phyloP scores from a whole-genome alignment of 2,329 filamentous ascomycete genomes.

The Scorias spongiosa region DNA sequence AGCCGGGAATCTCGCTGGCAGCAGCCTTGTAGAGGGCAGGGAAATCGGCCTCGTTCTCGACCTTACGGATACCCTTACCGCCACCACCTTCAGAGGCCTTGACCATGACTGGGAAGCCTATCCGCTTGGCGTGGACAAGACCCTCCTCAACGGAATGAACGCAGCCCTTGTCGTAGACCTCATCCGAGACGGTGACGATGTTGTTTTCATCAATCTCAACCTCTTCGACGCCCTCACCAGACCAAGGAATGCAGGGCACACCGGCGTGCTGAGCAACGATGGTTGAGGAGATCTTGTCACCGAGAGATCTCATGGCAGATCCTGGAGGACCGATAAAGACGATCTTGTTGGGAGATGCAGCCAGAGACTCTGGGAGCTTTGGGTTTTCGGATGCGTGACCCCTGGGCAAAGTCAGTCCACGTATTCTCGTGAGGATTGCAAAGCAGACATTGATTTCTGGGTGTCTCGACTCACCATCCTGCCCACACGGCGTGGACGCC shows the following conservation, averaged over 20 bases:
- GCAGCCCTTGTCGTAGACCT: constrained; percentile 80
- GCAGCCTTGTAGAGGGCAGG: constrained; percentile 83
- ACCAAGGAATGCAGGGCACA: constrained; percentile 99
- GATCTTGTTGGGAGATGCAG: constrained; percentile 94
- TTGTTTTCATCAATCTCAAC: constrained; percentile 66
- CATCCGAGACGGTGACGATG: constrained; percentile 81
- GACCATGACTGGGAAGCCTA: constrained; percentile 98
- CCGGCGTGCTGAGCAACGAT: constrained; percentile 95
- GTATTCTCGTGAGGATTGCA: background rate
- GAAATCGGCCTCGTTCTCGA: constrained; percentile 71
- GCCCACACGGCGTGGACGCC: constrained; percentile 97
- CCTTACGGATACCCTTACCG: constrained; percentile 98
- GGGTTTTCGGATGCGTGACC: constrained; percentile 98
- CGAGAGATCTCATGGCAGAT: constrained; percentile 95
- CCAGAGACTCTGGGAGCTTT: constrained; percentile 87
- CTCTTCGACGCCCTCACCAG: constrained; percentile 74
- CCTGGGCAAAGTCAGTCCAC: constrained; percentile 33
- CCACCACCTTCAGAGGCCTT: constrained; percentile 99
- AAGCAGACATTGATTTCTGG: background rate
- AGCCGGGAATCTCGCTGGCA: constrained; percentile 92
- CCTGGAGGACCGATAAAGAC: constrained; percentile 97
- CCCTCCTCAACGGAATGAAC: constrained; percentile 82
- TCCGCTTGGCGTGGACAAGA: constrained; percentile 68
- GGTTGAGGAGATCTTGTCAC: constrained; percentile 98
- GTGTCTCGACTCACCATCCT: constrained; percentile 56